Evolutionary conservation across 176 grass and related monocot species (phyloP), one percentile per base, ranked within the genome.

Genomic region (Triticum timopheevii): DNA sequence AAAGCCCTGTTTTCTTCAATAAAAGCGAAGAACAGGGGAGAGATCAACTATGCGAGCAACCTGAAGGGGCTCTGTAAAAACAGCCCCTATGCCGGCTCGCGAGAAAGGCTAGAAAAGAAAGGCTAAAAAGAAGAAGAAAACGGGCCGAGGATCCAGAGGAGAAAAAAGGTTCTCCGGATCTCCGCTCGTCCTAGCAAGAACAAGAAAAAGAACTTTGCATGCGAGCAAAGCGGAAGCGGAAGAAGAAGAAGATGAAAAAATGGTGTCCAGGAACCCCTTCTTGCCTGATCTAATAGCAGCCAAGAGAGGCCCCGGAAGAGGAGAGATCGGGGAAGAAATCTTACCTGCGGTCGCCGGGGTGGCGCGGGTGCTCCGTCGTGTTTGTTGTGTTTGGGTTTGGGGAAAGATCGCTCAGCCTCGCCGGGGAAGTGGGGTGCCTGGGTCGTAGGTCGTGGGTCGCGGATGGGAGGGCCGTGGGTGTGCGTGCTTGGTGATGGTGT

Each of bases 141-240:
- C 23, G 45, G 52, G 52, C 7, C 65, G 34, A 70, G 20, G 85
- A 97, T 83, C 90, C 95, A 85, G 88, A 88, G 83, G 83, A 81
- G 80, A 80, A 87, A 93, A 93, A 87, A 88, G 31, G 86, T 85
- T 88, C 81, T 87, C 93, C 82, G 96, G 96, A 91, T 95, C 92
- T 92, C 91, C 73, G 91, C 88, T 92, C 85, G 27, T 36, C 78
- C 77, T 62, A 76, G 11, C 71, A 50, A 16, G 7, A 63, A 13
- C 5, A 74, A 23, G 31, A 86, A 52, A 36, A 82, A 71, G 6
- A 86, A 58, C 61, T 82, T 50, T 13, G 30, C 33, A 67, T 86
- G 49, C 7, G 76, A 58, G 30, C 16, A 16, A 61, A 61, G 52
- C 24, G 6, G 73, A 90, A 79, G 13, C 17, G 4, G 3, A 66